Conservation (phyloP, 1,284 basidiomycete species). For the Erythrobasidium hasegawianum region DNA sequence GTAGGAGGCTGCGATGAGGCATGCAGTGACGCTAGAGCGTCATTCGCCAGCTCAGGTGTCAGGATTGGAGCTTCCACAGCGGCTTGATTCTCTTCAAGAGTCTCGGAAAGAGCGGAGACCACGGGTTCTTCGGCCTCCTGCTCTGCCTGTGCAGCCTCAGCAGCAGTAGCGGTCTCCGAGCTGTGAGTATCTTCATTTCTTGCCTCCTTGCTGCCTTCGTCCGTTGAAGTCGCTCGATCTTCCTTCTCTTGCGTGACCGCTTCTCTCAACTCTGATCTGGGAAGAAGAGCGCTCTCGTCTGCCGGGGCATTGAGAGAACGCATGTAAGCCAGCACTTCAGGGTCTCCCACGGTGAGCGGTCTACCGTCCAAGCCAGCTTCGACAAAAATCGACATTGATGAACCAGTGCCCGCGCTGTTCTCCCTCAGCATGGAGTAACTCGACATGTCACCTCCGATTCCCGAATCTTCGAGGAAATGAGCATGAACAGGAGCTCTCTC, state of each 20-base stretch:
- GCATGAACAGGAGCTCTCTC: neutral
- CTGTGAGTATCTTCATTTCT: too few relatives aligned
- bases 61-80: neutral
- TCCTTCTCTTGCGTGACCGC: too few relatives aligned
- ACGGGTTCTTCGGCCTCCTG: too few relatives aligned
- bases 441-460: constrained; percentile 15
- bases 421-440: constrained; percentile 11
- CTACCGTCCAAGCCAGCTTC: constrained; percentile 7
- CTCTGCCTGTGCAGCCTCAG: too few relatives aligned
- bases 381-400: constrained; percentile 21
- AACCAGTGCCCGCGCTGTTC: constrained; percentile 4
- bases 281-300: too few relatives aligned
- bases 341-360: constrained; percentile 6
- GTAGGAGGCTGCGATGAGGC: neutral
- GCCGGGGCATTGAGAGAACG: neutral
- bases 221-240: too few relatives aligned
- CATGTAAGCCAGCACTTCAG: constrained; percentile 33
- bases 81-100: too few relatives aligned
- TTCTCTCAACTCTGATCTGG: too few relatives aligned
- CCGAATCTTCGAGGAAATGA: constrained; percentile 18
- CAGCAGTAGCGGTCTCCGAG: too few relatives aligned
- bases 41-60: neutral
- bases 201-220: too few relatives aligned
- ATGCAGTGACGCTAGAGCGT: neutral
- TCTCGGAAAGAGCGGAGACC: too few relatives aligned